These are phyloP conservation scores for Nematocida parisii DNA, from an alignment of 371 early-diverging fungal genomes.

Conservation along the genomic window DNA sequence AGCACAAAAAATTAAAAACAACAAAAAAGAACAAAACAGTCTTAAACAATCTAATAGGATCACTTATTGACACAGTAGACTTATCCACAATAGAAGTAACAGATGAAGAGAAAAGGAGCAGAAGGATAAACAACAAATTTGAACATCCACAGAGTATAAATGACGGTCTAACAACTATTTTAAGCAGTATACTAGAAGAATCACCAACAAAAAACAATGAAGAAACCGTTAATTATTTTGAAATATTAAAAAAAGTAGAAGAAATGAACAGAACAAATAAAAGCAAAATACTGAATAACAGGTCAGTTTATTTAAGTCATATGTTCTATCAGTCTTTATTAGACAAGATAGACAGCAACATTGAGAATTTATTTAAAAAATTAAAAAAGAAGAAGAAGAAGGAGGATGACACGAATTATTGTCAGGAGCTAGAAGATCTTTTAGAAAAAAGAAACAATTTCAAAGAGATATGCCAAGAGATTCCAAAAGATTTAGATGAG, in stretches of 20 bases:
- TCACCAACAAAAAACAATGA: background rate
- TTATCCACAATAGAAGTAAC: background rate
- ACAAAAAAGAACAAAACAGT: background rate
- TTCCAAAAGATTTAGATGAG: constrained; percentile 3
- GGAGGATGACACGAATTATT: constrained; percentile 50
- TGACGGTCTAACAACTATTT: background rate
- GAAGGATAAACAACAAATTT: constrained; percentile 4
- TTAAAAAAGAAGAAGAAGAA: constrained; percentile 58
- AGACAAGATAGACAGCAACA: constrained; percentile 21
- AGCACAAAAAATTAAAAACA: constrained; percentile 5
- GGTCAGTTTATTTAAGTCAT: background rate
- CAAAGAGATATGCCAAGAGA: constrained; percentile 16
- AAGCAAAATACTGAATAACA: background rate
- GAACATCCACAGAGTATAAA: constrained; percentile 13
- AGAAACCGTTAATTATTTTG: background rate
- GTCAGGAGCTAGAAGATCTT: constrained; percentile 37
- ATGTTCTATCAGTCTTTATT: constrained; percentile 3
- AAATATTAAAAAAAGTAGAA: constrained; percentile 24
- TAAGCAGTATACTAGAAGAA: constrained; percentile 12
- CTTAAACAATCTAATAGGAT: constrained; percentile 10
- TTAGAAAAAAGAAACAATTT: constrained; percentile 36
- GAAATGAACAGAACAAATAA: constrained; percentile 29
- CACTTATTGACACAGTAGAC: constrained; percentile 29
- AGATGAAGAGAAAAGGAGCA: constrained; percentile 37
- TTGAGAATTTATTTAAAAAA: constrained; percentile 42